Evolutionary conservation across 495 filamentous ascomycete species (phyloP), one percentile per base, ranked within the genome.

Genomic region (Lichina pygmaea): DNA sequence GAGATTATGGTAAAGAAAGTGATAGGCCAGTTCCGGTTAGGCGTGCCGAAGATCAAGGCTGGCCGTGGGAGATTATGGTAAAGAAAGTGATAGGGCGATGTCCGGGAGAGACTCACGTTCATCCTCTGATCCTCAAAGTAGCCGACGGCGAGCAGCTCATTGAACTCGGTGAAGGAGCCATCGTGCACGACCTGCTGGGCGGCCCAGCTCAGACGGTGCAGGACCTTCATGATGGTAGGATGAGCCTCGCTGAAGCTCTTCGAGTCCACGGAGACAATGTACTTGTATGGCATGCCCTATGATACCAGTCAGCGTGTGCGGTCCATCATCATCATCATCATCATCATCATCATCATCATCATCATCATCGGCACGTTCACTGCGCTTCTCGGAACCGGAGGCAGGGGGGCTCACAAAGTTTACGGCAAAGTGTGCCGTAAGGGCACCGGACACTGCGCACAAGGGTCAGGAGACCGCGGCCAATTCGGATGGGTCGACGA

Each of bases 261-360:
- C 0, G 76, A 77, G 8, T 72, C 60, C 3, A 81, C 73, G 6
- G 66, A 58, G 2, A 82, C 79, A 10, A 80, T 68, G 50, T 76
- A 92, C 49, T 91, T 86, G 54, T 93, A 92, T 0, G 75, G 76
- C 44, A 80, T 78, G 0, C 84, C 84, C 73, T 84, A 50, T 44
- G 15, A 47, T 24, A 24, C 24, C 24, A 24, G 24, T 24, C 24
- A 24, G 24, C 24, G 24, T 1, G 24, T 24, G 24, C 24, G 24
- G 24, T 24, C 24, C 24, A 24, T 24, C 24, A 4, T 4, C 4
- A 2, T 12, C 36, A 16, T 15, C 41, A 24, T 1, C 11, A n/a
- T n/a, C n/a, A n/a, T n/a, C n/a, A n/a, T n/a, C n/a, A n/a, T n/a
- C n/a, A n/a, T n/a, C 24, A 24, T 24, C 24, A 4, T 4, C 4